Base-by-base conservation (phyloP, 495 filamentous ascomycete genomes). In the Aspergillus conjunctus region DNA sequence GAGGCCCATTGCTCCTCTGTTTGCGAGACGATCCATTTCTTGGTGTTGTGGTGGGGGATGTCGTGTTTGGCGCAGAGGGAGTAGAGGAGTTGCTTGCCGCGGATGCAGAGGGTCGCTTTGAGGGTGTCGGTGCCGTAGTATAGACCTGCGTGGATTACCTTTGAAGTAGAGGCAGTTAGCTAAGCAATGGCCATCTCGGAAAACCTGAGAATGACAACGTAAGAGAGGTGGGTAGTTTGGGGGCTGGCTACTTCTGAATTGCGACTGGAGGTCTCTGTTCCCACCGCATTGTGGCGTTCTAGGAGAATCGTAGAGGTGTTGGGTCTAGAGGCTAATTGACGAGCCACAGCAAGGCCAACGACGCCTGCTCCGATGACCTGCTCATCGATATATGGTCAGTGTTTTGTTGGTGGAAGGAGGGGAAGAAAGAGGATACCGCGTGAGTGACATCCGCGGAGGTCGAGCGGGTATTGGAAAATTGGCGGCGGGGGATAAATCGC, bases 21-120 rank as follows among this genome's bases (percentile, higher is more conserved):
- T 75, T 98, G 95, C 2, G 94, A 93, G 0, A 98, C 87, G 64
- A 98, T 88, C 92, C 95, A 97, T 80, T 98, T 98, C 46, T 91
- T 92, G 18, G 83, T 87, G 68, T 88, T 88, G 59, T 78, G 78
- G 77, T 92, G 82, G 0, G 88, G 87, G 54, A 98, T 88, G 41
- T 68, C 62, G 68, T 89, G 74, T 18, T 75, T 71, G 1, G 76
- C 68, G 80, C 93, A 97, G 51, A 93, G 84, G 10, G 80, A 79
- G 75, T 98, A 98, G 63, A 98, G 77, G 74, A 90, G 78, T 43
- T 87, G 66, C 53, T 85, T 84, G 58, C 94, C 94, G 46, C 73
- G 68, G 66, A 97, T 81, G 75, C 94, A 98, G 52, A 98, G 86
- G 1, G 73, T 72, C 0, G 94, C 92, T 73, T 98, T 98, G 15